phyloP scores from a whole-genome alignment of 768 basidiomycete genomes.

The Sutorius australiensis region DNA sequence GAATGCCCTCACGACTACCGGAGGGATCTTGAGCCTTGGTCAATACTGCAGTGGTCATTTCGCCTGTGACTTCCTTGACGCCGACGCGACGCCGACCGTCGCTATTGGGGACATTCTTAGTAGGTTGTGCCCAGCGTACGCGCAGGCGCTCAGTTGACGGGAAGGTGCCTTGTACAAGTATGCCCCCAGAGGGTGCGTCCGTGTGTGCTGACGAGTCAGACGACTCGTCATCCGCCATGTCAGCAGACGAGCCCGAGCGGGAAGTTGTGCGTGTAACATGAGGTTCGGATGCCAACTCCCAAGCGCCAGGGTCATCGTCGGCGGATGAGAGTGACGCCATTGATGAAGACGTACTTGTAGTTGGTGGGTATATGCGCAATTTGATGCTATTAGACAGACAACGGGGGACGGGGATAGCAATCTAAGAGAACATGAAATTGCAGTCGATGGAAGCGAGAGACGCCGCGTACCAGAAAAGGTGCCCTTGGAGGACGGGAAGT shows the following conservation, averaged over 20 bases:
- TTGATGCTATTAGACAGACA: constrained; percentile 75
- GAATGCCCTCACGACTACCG: constrained; percentile 46
- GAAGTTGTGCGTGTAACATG: constrained; percentile 59
- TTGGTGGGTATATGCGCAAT: constrained; percentile 69
- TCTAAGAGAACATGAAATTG: constrained; percentile 36
- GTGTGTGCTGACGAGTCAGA: constrained; percentile 60
- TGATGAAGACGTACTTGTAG: constrained; percentile 48
- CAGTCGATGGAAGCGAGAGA: background rate
- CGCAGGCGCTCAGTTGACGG: constrained; percentile 73
- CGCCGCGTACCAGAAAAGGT: constrained; percentile 61
- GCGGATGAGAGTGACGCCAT: constrained; percentile 73
- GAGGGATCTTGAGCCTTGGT: constrained; percentile 44
- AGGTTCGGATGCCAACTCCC: constrained; percentile 78
- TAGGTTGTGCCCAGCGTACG: constrained; percentile 72
- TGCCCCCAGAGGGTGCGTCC: constrained; percentile 54
- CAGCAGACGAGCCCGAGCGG: constrained; percentile 57
- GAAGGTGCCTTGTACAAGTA: constrained; percentile 72
- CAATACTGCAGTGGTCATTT: constrained; percentile 58
- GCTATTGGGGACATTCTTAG: constrained; percentile 40
- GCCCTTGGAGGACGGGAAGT: constrained; percentile 62
- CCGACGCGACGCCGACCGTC: constrained; percentile 67
- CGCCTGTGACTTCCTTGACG: constrained; percentile 62
- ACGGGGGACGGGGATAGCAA: constrained; percentile 73
- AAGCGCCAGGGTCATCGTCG: constrained; percentile 63
- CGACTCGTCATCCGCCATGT: constrained; percentile 80